phyloP scores from a whole-genome alignment of 345 rosid species.

The Iberis pinnata region DNA sequence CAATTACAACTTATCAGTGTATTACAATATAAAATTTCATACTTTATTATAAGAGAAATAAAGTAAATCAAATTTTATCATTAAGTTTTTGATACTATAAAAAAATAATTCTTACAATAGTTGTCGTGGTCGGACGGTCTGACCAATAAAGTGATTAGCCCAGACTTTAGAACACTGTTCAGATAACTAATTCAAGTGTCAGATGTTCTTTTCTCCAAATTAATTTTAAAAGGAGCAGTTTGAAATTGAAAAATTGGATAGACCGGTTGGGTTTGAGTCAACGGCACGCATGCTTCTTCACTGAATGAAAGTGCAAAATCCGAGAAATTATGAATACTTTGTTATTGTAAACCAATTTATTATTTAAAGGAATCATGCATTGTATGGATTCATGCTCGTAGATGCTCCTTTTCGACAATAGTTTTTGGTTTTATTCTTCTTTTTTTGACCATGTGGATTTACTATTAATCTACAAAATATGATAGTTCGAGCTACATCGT shows the following conservation, averaged over 20 bases:
- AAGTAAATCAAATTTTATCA: no score
- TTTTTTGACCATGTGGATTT: no score
- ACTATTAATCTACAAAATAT: no score
- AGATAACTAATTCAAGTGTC: neutral
- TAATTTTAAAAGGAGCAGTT: neutral
- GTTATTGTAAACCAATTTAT: neutral
- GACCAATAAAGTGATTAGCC: neutral
- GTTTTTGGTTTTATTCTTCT: neutral
- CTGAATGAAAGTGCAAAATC: neutral
- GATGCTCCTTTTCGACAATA: no score
- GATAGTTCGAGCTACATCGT: no score
- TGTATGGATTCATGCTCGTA: no score
- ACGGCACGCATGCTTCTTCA: slow-evolving; percentile 17
- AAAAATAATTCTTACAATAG: no score
- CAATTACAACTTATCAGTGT: no score
- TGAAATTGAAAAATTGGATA: slow-evolving; percentile 13
- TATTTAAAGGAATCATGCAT: neutral
- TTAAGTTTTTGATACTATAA: no score
- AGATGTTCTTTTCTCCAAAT: slow-evolving; percentile 4
- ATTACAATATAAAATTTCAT: no score
- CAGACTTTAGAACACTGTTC: no score
- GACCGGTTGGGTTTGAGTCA: slow-evolving; percentile 21
- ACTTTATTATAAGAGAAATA: no score
- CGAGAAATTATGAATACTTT: slow-evolving; percentile 9
- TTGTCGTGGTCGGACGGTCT: slow-evolving; percentile 6